Evolutionary conservation across 1,284 basidiomycete species (phyloP).

Genomic region (Rhizoctonia solani): DNA sequence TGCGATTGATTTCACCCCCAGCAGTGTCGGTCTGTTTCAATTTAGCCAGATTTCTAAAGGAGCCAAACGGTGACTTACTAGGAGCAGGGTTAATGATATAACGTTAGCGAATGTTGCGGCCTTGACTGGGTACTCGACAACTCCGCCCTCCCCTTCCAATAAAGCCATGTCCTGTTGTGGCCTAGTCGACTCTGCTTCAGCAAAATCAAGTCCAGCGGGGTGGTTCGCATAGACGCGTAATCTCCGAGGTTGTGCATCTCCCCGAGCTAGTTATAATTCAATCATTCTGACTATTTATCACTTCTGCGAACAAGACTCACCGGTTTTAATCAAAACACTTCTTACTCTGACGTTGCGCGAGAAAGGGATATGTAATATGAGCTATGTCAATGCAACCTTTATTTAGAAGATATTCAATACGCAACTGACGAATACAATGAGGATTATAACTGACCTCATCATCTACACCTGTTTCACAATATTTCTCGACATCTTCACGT

Average conservation of each 20-base stretch:
- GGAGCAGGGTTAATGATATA: slow-evolving; percentile 72
- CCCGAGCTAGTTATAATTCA: slow-evolving; percentile 47
- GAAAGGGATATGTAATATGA: slow-evolving; percentile 81
- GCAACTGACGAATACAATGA: background rate
- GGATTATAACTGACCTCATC: slow-evolving; percentile 61
- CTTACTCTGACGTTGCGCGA: slow-evolving; percentile 72
- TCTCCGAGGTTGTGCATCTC: slow-evolving; percentile 66
- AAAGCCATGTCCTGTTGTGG: slow-evolving; percentile 73
- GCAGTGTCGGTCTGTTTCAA: slow-evolving; percentile 61
- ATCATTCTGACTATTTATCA: background rate
- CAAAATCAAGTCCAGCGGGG: slow-evolving; percentile 73
- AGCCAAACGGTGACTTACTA: slow-evolving; percentile 56
- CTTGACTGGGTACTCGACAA: slow-evolving; percentile 75
- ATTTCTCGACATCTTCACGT: slow-evolving; percentile 66
- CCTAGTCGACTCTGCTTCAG: slow-evolving; percentile 64
- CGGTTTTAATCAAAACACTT: slow-evolving; percentile 72
- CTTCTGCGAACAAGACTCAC: slow-evolving; percentile 48
- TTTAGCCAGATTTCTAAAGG: background rate
- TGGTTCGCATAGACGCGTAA: slow-evolving; percentile 71
- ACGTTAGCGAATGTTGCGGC: slow-evolving; percentile 75
- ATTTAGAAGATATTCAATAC: slow-evolving; percentile 29
- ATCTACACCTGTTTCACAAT: slow-evolving; percentile 73
- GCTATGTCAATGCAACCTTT: slow-evolving; percentile 48
- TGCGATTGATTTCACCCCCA: slow-evolving; percentile 62
- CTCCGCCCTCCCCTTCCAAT: slow-evolving; percentile 65